Base-by-base conservation (phyloP, 2,329 filamentous ascomycete genomes). In the Sphaceloma murrayae region DNA sequence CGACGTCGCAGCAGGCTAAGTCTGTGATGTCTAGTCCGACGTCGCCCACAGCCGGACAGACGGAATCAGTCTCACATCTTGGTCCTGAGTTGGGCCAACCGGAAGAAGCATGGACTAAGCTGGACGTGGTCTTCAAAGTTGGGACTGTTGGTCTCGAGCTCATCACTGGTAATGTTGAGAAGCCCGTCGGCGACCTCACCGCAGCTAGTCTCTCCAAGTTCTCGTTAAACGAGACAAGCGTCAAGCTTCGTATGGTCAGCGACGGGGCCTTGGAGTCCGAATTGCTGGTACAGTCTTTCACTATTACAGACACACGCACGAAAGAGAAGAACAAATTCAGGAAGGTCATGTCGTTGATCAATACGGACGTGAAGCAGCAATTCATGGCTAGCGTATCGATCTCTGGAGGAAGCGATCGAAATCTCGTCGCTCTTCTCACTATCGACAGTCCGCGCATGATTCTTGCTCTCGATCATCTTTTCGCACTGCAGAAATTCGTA, bases 321-420 rank as follows among this genome's bases (percentile, higher is more conserved):
- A 76, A 78, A 44, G 88, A 94, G 54, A 84, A 82, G 4, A 98
- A 95, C 68, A 95, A 94, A 59, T 99, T 93, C 72, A 79, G 87
- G 40, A 93, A 89, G 61, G 95, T 98, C 65, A 96, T 98, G 91
- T 88, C 88, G 1, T 80, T 94, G 45, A 87, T 88, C 57, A 96
- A 95, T 62, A 89, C 87, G 54, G 82, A 88, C 46, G 87, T 91
- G 45, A 76, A 78, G 34, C 88, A 96, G 61, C 93, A 99, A 55
- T 88, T 98, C 57, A 98, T 98, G 91, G 91, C 91, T 13, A 95
- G 84, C 59, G 69, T 98, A 3, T 93, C 88, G 0, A 93, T 98
- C 63, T 87, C 88, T 0, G 85, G 87, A 11, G 87, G 87, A 3
- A 69, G 78, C 24, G 82, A 94, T 30, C 78, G 79, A 48, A 85